A percentile compares a stretch with the other conserved stretches of the same genome.
Evolutionary conservation across 164 flowering plant species (phyloP).

Genomic region (Nymphaea thermarum): DNA sequence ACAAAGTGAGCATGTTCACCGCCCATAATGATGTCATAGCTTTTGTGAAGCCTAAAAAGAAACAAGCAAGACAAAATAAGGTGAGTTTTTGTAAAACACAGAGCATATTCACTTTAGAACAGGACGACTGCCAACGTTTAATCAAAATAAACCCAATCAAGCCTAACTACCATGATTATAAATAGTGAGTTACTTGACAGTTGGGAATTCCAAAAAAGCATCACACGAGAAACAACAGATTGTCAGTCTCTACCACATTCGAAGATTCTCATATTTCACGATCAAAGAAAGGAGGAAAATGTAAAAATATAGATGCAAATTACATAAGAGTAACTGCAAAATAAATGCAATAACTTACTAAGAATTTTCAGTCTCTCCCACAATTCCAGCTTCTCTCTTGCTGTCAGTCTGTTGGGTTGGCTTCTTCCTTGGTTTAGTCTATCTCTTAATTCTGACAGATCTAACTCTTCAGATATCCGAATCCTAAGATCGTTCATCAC

Average conservation of each 20-base stretch:
- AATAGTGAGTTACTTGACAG: background rate
- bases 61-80: background rate
- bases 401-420: conserved; percentile 42
- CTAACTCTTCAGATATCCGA: conserved; percentile 59
- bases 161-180: background rate
- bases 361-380: conserved; percentile 83
- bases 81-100: background rate
- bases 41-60: conserved; percentile 65
- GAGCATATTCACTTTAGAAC: background rate
- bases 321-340: background rate
- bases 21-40: conserved; percentile 71
- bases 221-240: background rate
- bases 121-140: background rate
- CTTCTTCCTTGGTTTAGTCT: conserved; percentile 60
- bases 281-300: too few species aligned
- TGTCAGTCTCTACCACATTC: too few species aligned
- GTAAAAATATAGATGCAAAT: background rate
- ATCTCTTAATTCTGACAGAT: conserved; percentile 44
- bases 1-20: conserved; percentile 60
- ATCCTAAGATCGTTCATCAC: conserved; percentile 42
- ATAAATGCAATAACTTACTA: conserved; percentile 25
- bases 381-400: conserved; percentile 62
- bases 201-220: background rate
- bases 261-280: too few species aligned
- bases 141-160: background rate